Conservation (phyloP, 805 yeast genomes). For the Lachancea meyersii region DNA sequence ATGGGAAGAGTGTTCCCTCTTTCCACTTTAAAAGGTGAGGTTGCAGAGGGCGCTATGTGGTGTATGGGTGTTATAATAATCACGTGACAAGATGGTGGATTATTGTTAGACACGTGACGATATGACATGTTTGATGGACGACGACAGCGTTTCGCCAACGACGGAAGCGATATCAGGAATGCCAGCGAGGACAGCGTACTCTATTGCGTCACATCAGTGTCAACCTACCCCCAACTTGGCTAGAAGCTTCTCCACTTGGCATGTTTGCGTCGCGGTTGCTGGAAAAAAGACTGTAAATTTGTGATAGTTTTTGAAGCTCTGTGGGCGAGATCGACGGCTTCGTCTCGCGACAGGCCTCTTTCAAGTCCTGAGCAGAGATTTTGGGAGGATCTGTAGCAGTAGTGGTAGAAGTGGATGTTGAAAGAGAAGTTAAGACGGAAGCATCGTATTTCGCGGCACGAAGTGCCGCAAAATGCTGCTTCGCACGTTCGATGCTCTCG, state of each 20-base stretch:
- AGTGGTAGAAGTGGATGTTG: background rate
- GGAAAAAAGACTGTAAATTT: constrained; percentile 66
- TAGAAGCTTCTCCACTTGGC: constrained; percentile 79
- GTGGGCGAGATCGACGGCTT: constrained; percentile 81
- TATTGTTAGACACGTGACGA: no score
- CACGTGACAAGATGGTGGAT: no score
- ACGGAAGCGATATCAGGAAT: no score
- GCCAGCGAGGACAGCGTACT: no score
- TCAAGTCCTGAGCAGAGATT: constrained; percentile 48
- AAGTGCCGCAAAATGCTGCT: background rate
- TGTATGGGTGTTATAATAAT: no score
- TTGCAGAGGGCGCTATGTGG: no score
- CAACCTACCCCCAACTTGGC: constrained; percentile 77
- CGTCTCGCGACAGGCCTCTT: constrained; percentile 62
- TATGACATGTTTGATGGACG: no score
- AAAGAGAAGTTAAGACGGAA: background rate
- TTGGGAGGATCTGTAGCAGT: constrained; percentile 19
- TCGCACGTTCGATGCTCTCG: background rate
- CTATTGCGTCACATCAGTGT: constrained; percentile 54
- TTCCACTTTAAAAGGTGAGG: no score
- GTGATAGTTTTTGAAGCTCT: constrained; percentile 56
- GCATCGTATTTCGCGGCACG: background rate
- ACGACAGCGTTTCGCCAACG: no score
- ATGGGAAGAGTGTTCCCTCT: no score
- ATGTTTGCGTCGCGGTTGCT: constrained; percentile 77